Percentiles rank a stretch among this genome's conserved stretches.
Evolutionary conservation across 139 green algal genomes (phyloP).

Genomic region (Tetradesmus obliquus): DNA sequence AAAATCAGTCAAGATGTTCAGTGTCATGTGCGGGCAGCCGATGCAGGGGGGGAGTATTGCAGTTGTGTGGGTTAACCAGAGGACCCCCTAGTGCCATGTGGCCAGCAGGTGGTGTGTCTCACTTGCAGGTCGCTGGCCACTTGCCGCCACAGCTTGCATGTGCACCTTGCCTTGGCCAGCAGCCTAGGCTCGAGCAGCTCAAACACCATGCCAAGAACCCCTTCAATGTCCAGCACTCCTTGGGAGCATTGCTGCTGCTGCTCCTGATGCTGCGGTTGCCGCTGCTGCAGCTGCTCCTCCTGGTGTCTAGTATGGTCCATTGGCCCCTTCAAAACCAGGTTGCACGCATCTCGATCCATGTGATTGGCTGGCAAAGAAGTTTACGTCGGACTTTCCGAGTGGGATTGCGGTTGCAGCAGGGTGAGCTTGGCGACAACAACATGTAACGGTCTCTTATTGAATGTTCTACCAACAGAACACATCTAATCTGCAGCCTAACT

Average conservation of each 20-base stretch:
- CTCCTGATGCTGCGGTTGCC: neutral
- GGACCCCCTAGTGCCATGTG: neutral
- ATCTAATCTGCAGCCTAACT: neutral
- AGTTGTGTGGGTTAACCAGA: too few species aligned
- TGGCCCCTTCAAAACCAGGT: neutral
- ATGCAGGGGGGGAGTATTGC: too few species aligned
- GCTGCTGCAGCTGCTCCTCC: neutral
- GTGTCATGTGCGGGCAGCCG: too few species aligned
- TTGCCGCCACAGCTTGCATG: conserved; percentile 26
- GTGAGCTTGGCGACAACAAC: neutral
- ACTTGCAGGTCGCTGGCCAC: conserved; percentile 39
- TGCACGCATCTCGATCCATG: neutral
- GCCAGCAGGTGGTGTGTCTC: neutral
- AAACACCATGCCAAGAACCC: neutral
- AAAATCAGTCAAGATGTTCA: too few species aligned
- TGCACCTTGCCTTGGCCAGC: neutral
- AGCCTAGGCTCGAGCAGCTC: neutral
- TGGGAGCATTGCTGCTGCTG: neutral
- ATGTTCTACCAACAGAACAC: neutral
- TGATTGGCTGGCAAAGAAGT: neutral
- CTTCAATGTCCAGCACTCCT: neutral
- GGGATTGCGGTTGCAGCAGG: neutral
- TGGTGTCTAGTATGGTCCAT: neutral
- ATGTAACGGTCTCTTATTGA: too few species aligned
- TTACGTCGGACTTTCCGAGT: neutral